Base-by-base conservation (phyloP, 768 basidiomycete genomes). In the Leccinellum albellum region DNA sequence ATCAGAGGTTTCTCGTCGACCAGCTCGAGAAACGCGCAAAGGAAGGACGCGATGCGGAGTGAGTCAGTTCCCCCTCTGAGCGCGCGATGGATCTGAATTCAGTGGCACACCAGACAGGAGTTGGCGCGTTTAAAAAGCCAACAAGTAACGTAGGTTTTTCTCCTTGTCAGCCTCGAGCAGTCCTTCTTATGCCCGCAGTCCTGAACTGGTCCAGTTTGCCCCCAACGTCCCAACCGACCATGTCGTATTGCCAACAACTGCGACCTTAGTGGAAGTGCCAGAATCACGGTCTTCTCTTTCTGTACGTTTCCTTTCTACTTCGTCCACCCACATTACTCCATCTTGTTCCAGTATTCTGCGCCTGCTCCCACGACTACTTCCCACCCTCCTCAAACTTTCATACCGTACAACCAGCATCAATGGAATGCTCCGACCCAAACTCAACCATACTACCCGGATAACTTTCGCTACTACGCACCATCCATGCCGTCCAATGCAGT, bases 31-130 rank as follows among this genome's bases (percentile, higher is more conserved):
- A 66, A 58, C 70, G 70, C 61, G 67, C 78, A 7, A 66, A 70
- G 37, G 77, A 77, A 20, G 83, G 82, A 2, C 72, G 75, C 20
- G 68, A 77, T 53, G 83, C 82, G 37, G 72, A 75, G 82, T 76
- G 55, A 58, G 76, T 67, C 20, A 46, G 4, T 53, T n/a, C 10
- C 7, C 26, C 49, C 17, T 51, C 21, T n/a, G 8, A 10, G 6
- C 20, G n/a, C n/a, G 32, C 23, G 23, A 48, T 50, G 31, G 44
- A 23, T 31, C 42, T 55, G 24, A 58, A 49, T 53, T 42, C 17
- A 13, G 51, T 54, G 52, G 50, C 32, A n/a, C 31, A 17, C 20
- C 31, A 72, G 70, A 51, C 54, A 62, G 23, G 59, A 60, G 59
- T 51, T 73, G 57, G 32, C 53, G 2, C 62, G 51, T n/a, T 53